phyloP scores from a whole-genome alignment of 1,284 basidiomycete species.

The Melampsora medusae region DNA sequence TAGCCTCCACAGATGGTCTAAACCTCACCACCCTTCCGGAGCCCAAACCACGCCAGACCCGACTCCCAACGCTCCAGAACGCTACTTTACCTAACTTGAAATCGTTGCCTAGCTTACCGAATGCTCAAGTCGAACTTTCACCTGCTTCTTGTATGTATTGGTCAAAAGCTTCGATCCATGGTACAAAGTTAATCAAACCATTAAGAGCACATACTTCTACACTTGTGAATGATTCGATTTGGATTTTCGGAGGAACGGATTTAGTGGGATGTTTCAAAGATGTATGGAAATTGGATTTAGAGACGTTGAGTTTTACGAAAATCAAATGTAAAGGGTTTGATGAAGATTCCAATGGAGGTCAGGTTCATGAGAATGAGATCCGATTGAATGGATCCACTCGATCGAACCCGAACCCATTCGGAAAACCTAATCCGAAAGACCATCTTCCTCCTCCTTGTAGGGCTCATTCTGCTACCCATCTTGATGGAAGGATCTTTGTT shows the following conservation, averaged over 20 bases:
- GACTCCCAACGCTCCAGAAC: too few species aligned
- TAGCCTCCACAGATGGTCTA: too few species aligned
- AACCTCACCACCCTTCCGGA: too few species aligned
- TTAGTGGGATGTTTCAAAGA: constrained; percentile 47
- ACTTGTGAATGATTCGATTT: constrained; percentile 45
- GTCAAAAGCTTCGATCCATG: constrained; percentile 47
- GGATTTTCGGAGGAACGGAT: constrained; percentile 49
- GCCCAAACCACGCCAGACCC: too few species aligned
- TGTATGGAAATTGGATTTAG: constrained; percentile 48
- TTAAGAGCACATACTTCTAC: constrained; percentile 48
- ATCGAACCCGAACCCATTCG: constrained; percentile 16
- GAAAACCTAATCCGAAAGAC: constrained; percentile 29
- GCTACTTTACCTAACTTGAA: background rate
- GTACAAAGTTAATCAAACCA: constrained; percentile 45
- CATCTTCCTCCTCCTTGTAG: constrained; percentile 43
- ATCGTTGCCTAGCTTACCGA: constrained; percentile 11
- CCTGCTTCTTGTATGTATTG: constrained; percentile 46
- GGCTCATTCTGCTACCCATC: constrained; percentile 33
- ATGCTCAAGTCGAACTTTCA: background rate
- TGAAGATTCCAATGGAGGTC: constrained; percentile 20
- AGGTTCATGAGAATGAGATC: constrained; percentile 45
- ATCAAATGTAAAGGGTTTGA: constrained; percentile 38
- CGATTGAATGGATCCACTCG: constrained; percentile 30
- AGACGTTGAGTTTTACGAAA: constrained; percentile 31
- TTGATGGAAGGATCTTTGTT: constrained; percentile 47